A percentile compares a stretch with the other conserved stretches of the same genome.
These are phyloP conservation scores for Nicotiana undulata DNA, from an alignment of 257 asterid genomes.

Conservation along the genomic window DNA sequence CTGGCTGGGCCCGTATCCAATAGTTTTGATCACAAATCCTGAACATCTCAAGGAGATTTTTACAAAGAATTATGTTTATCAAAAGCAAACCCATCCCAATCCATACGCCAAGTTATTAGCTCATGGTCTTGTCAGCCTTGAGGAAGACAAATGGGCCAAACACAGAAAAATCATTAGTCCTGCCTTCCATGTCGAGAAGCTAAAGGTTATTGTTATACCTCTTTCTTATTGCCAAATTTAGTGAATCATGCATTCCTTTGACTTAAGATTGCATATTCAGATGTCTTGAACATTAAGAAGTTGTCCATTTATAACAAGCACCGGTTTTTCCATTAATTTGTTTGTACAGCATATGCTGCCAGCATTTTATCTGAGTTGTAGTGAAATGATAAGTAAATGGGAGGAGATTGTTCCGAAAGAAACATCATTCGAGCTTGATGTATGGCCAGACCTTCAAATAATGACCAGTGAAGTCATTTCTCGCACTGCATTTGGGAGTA, in stretches of 20 bases:
- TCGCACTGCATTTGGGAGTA: slow-evolving; percentile 48
- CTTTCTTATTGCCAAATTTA: neutral
- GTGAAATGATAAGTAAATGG: slow-evolving; percentile 38
- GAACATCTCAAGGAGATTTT: slow-evolving; percentile 42
- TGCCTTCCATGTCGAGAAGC: slow-evolving; percentile 48
- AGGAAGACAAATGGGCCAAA: slow-evolving; percentile 52
- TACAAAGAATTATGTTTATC: slow-evolving; percentile 18
- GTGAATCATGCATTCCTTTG: neutral
- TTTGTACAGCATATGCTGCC: slow-evolving; percentile 36
- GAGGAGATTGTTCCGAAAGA: slow-evolving; percentile 13
- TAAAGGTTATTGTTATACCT: slow-evolving; percentile 3
- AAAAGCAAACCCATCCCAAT: slow-evolving; percentile 21
- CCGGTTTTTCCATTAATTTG: neutral
- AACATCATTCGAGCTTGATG: slow-evolving; percentile 28
- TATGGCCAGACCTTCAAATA: slow-evolving; percentile 37
- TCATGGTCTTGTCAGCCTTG: slow-evolving; percentile 26
- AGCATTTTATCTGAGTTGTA: slow-evolving; percentile 26
- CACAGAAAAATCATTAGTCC: slow-evolving; percentile 55
- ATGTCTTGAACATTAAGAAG: neutral
- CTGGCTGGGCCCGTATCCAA: slow-evolving; percentile 56
- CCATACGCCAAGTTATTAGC: slow-evolving; percentile 32
- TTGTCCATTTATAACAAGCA: neutral
- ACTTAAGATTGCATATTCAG: neutral
- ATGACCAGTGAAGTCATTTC: slow-evolving; percentile 34
- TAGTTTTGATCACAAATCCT: slow-evolving; percentile 27